Base-by-base conservation (phyloP, 495 filamentous ascomycete species). In the Aspergillus wentii region DNA sequence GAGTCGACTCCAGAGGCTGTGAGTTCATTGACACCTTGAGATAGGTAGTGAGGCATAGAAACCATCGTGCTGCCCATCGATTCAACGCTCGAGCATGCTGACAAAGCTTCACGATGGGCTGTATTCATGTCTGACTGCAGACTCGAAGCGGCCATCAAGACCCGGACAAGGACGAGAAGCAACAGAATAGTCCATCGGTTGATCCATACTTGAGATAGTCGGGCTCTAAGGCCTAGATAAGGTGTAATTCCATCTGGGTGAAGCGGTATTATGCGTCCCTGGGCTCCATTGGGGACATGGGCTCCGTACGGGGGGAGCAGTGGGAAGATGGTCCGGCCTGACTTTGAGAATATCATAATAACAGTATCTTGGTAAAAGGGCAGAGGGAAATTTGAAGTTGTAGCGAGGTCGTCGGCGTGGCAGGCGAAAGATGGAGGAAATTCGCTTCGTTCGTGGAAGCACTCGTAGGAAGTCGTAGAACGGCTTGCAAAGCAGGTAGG, bases 161-260 rank as follows among this genome's bases (percentile, higher is more conserved):
- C 71, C 31, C 92, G 78, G 43, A 82, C 78, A 16, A 98, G 76
- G 14, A 97, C 78, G 35, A 98, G 76, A 28, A 94, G 55, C 8
- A 98, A 69, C 30, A 98, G 74, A 39, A 98, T 71, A 27, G 92
- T 96, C 94, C 94, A 98, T 63, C 84, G 74, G 71, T 97, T 97
- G 70, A 97, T 83, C 88, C 89, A 95, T 54, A 88, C 69, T 71
- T 98, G 92, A 19, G 92, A 98, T 28, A 97, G 73, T 42, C 89
- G 79, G 41, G 92, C 85, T 45, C 82, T 80, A 47, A 94, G 75
- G 37, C 91, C 92, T 21, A 98, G 83, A 54, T 97, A 97, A 19
- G 92, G 94, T 33, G 88, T 98, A 52, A 94, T 76, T 42, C 91
- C 77, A 58, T 96, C 91, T 22, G 90, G 81, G 44, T 68, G 56